Base-by-base conservation (phyloP, 2,329 filamentous ascomycete species). In the Talaromyces sp. region DNA sequence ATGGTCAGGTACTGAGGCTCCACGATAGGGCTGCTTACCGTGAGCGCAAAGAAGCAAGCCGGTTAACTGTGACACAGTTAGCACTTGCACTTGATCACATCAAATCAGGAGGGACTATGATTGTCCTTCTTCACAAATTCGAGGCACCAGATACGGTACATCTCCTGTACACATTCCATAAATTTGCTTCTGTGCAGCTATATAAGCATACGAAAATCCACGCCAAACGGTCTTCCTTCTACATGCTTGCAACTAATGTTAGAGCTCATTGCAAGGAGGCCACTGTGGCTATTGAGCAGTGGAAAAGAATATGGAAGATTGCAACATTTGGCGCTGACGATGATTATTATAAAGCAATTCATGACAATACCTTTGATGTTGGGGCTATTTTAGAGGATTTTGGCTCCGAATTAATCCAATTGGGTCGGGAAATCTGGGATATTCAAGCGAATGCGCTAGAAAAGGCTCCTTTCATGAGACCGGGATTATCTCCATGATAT, bases 71-170 rank as follows among this genome's bases (percentile, higher is more conserved):
- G 9, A 53, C 18, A 0, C 79, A 85, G 64, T 72, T 82, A 0
- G 75, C 77, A 5, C 66, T 85, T 1, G 79, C 76, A 0, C 73
- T 85, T 0, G 69, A 81, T 54, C 77, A 80, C 56, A 57, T 86
- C 1, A 69, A 68, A 3, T 67, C 70, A 0, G 82, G 81, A 0
- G 83, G 83, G 0, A 83, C 77, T 0, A 78, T 87, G 71, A 64
- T 87, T 1, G 66, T 83, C 0, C 75, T 85, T 0, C 66, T 86
- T 1, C 82, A 85, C 67, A 79, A 77, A 42, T 40, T 80, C 0
- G 81, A 85, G 23, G 61, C 65, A 0, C 79, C 73, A 74, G 60
- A 74, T 16, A 78, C 72, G 0, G 68, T 79, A 2, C 50, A 67
- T 0, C 52, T 80, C 0, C 51, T 86, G 8, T 67, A 74, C 14